Evolutionary conservation across 2,329 filamentous ascomycete species (phyloP).

Genomic region (Mollisia scopiformis): DNA sequence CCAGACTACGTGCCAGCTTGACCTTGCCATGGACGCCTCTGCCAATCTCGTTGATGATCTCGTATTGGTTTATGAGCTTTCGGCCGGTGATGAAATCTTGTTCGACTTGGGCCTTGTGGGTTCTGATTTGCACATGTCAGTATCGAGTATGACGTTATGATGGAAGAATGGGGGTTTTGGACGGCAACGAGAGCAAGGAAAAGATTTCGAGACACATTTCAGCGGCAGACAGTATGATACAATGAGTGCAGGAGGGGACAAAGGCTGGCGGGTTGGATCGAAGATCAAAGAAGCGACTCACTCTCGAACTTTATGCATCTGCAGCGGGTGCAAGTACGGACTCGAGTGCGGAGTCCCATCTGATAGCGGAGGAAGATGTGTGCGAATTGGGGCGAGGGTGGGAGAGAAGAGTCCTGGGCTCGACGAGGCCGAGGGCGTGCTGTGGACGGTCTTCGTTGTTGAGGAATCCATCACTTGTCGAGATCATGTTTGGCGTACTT

Average conservation of each 20-base stretch:
- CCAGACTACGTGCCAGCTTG: constrained; percentile 84
- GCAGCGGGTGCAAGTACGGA: constrained; percentile 70
- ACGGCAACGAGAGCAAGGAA: background rate
- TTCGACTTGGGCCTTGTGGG: constrained; percentile 89
- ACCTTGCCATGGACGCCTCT: constrained; percentile 97
- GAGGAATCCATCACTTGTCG: constrained; percentile 19
- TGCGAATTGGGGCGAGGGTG: constrained; percentile 36
- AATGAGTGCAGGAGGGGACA: background rate
- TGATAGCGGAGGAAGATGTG: constrained; percentile 45
- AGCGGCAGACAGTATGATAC: background rate
- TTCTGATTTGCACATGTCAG: constrained; percentile 52
- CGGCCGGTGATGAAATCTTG: constrained; percentile 86
- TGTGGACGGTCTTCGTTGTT: constrained; percentile 47
- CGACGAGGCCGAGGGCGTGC: constrained; percentile 61
- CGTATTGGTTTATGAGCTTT: constrained; percentile 97
- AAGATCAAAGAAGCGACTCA: constrained; percentile 48
- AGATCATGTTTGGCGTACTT: constrained; percentile 21
- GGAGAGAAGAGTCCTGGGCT: constrained; percentile 66
- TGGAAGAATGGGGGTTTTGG: background rate
- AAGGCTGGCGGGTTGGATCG: background rate
- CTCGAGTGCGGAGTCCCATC: constrained; percentile 56
- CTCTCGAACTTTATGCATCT: constrained; percentile 77
- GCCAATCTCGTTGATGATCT: constrained; percentile 94
- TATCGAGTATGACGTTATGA: background rate
- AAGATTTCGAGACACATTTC: background rate